Base-by-base conservation (phyloP, 345 rosid species). In the Geranium brycei region DNA sequence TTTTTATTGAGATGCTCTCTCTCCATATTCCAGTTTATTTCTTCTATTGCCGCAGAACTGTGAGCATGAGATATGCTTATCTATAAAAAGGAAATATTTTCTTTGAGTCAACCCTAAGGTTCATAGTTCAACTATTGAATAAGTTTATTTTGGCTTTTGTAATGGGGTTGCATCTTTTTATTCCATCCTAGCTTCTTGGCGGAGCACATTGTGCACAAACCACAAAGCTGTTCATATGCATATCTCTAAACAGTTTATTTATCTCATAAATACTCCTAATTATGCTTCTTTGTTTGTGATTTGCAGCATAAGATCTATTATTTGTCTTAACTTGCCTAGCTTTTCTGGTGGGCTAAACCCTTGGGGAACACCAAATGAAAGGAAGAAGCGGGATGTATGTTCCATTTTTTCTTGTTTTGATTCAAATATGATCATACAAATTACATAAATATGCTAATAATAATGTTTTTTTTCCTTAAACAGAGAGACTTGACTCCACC, bases 321-420 rank as follows among this genome's bases (percentile, higher is more conserved):
- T 87, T 14, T 89, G 96, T 71, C 85, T 92, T 59, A 89, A 92
- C 82, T 82, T 89, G 74, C 96, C 95, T 65, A 87, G 95, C 79
- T 92, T 92, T 72, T 92, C 91, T 53, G 95, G 98, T 57, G 95
- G 96, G 67, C 81, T 87, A 66, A 86, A 83, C 73, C 96, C 98
- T 19, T 87, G 98, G 95, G 96, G 98, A 66, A 87, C 79, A 3
- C 95, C 95, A 69, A 77, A 69, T 74, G 71, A 62, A 71, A 81
- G 63, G 76, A 84, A 75, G 75, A 61, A n/a, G 38, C 60, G 47
- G 31, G 76, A 84, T 71, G 96, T 89, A 18, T 7, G 85, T 77
- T 71, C 61, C 17, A 10, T 55, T 60, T 64, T 30, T 17, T 47
- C 61, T 35, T 35, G 4, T 35, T 35, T 35, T 35, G 41, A 7